Evolutionary conservation across 768 basidiomycete species (phyloP).

Genomic region (Amanita rimosa): DNA sequence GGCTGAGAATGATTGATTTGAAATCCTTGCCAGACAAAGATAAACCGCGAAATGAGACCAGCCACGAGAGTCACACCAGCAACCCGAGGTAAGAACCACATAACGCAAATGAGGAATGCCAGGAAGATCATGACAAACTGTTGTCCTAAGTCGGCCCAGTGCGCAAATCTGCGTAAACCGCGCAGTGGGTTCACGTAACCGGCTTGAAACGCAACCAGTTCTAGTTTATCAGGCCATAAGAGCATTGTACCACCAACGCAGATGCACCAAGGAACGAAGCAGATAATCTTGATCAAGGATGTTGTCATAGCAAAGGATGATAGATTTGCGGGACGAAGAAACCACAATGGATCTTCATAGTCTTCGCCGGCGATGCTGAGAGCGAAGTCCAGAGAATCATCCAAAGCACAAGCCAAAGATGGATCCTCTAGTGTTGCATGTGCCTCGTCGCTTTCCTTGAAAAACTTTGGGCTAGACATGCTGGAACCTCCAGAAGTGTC

Average conservation of each 20-base stretch:
- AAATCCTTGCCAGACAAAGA: slow-evolving; percentile 26
- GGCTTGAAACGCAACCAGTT: slow-evolving; percentile 21
- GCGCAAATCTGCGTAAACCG: slow-evolving; percentile 28
- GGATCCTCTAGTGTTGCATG: not conserved
- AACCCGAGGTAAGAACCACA: slow-evolving; percentile 16
- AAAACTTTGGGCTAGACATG: not conserved
- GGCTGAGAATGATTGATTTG: slow-evolving; percentile 19
- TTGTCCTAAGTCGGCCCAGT: slow-evolving; percentile 27
- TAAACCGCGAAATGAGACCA: slow-evolving; percentile 17
- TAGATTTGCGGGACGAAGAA: slow-evolving; percentile 10
- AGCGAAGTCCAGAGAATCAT: not conserved
- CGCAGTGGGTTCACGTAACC: slow-evolving; percentile 10
- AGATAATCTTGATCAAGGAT: slow-evolving; percentile 8
- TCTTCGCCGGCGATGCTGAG: not conserved
- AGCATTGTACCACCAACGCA: slow-evolving; percentile 31
- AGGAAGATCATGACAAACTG: slow-evolving; percentile 28
- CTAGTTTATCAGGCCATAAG: slow-evolving; percentile 24
- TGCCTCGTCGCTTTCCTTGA: not conserved
- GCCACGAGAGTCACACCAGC: slow-evolving; percentile 16
- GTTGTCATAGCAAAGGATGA: slow-evolving; percentile 13
- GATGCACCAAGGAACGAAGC: slow-evolving; percentile 35
- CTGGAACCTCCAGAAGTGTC: not conserved
- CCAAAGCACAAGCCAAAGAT: not conserved
- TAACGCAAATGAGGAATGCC: slow-evolving; percentile 15
- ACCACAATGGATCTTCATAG: not conserved